Base-by-base conservation (phyloP, 2,329 filamentous ascomycete species). In the Ilyonectria destructans region DNA sequence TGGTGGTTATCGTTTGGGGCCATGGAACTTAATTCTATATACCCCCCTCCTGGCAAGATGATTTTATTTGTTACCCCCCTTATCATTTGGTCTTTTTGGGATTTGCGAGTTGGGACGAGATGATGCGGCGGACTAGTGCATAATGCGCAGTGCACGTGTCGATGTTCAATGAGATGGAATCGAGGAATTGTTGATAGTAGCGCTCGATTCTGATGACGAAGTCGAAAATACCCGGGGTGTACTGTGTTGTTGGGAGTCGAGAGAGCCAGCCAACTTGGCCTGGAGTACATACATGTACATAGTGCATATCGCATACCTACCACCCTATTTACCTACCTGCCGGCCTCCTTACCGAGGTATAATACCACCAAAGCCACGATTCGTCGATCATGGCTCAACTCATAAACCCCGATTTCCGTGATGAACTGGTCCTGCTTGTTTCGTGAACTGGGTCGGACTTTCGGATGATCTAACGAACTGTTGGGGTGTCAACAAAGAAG, bases 11-110 rank as follows among this genome's bases (percentile, higher is more conserved):
- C 63, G 64, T 70, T 75, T 76, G 69, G 68, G 73, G 74, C 71
- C 74, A 75, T 26, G 74, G 74, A 76, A 76, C 67, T 49, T 75
- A 76, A 75, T 76, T 37, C 58, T 76, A 69, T 76, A 76, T 76
- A 76, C 66, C 74, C 74, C 69, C 67, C 66, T 76, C 72, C 72
- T 71, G 74, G 74, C 65, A 73, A 62, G 43, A 58, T 64, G 61
- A 33, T 65, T 58, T 52, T 71, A 55, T 65, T 68, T 68, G 63
- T 69, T 74, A 57, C 17, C 69, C 43, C 48, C 26, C 13, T 73
- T 58, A 61, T 74, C 54, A 68, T 62, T 57, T 55, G 26, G 26
- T 56, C 56, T 64, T 70, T 64, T 69, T 58, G 46, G 45, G 51
- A 48, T 67, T 67, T 49, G 62, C 62, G 59, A 65, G 48, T 63